A percentile compares a stretch with the other conserved stretches of the same genome.
Evolutionary conservation across 371 early-diverging fungal species (phyloP).

Genomic region (Mucor ambiguus): DNA sequence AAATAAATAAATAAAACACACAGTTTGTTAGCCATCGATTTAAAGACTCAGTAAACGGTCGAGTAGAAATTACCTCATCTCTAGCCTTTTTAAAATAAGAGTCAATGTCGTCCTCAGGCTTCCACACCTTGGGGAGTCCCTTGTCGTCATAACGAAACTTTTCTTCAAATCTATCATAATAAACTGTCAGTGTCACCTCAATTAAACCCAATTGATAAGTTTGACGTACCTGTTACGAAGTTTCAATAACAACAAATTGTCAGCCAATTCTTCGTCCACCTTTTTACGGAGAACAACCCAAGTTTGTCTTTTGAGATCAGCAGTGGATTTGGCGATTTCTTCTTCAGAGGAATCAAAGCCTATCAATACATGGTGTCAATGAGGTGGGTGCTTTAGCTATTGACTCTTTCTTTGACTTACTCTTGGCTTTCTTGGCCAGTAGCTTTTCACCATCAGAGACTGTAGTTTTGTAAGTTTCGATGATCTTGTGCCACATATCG

Average conservation of each 20-base stretch:
- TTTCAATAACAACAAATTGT: constrained; percentile 78
- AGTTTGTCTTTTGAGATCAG: constrained; percentile 61
- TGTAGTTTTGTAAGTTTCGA: constrained; percentile 57
- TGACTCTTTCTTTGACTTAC: constrained; percentile 20
- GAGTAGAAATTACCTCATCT: constrained; percentile 49
- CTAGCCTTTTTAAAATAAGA: constrained; percentile 77
- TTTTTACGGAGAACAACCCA: constrained; percentile 79
- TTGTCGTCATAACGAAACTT: constrained; percentile 92
- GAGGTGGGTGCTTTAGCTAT: not conserved
- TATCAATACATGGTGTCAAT: constrained; percentile 9
- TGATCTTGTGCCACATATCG: constrained; percentile 77
- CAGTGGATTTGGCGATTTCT: constrained; percentile 53
- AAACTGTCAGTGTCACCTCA: not conserved
- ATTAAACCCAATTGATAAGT: not conserved
- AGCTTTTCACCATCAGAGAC: constrained; percentile 48
- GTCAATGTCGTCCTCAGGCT: constrained; percentile 94
- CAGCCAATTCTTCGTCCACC: constrained; percentile 83
- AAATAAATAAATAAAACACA: not conserved
- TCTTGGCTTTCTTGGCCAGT: constrained; percentile 44
- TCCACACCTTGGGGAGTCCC: constrained; percentile 95
- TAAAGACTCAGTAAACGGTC: not conserved
- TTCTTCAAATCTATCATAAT: constrained; percentile 73
- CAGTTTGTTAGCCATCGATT: not conserved
- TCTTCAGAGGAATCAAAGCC: constrained; percentile 65
- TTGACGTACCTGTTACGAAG: constrained; percentile 57